A percentile compares a stretch with the other conserved stretches of the same genome.
These are phyloP conservation scores for Lachancea quebecensis DNA, from an alignment of 805 yeast species.

Conservation along the genomic window DNA sequence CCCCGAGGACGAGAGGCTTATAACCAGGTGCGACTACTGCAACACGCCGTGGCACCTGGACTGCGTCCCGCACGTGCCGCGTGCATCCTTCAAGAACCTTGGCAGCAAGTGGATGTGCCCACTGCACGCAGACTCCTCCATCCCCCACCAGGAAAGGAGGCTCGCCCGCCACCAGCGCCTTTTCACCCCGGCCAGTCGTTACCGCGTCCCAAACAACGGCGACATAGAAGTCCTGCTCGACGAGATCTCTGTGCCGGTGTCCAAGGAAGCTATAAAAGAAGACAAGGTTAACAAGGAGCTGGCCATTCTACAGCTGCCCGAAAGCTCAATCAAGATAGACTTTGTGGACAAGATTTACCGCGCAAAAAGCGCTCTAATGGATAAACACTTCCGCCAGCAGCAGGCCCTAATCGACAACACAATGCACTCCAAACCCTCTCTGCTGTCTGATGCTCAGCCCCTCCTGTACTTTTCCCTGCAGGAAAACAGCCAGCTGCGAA, in stretches of 20 bases:
- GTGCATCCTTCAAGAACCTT: constrained; percentile 61
- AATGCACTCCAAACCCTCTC: constrained; percentile 13
- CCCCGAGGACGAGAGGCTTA: constrained; percentile 39
- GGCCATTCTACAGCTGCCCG: constrained; percentile 21
- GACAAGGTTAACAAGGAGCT: constrained; percentile 12
- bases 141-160: constrained; percentile 37
- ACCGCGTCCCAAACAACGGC: constrained; percentile 49
- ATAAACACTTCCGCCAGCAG: constrained; percentile 27
- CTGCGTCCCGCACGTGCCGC: constrained; percentile 66
- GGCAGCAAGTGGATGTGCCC: constrained; percentile 91
- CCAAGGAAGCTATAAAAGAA: constrained; percentile 18
- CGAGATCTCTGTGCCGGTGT: constrained; percentile 28
- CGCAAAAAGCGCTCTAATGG: constrained; percentile 38
- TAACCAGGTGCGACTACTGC: constrained; percentile 80
- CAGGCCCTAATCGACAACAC: constrained; percentile 31
- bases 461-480: constrained; percentile 34
- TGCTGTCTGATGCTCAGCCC: constrained; percentile 16
- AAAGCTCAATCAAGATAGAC: constrained; percentile 25
- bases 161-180: constrained; percentile 45
- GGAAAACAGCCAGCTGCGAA: constrained; percentile 28
- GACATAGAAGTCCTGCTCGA: constrained; percentile 50
- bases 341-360: constrained; percentile 22
- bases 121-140: constrained; percentile 56
- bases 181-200: constrained; percentile 47
- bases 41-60: constrained; percentile 82